Conservation (phyloP, 352 stramenopile species). For the Globisporangium echinulatum region DNA sequence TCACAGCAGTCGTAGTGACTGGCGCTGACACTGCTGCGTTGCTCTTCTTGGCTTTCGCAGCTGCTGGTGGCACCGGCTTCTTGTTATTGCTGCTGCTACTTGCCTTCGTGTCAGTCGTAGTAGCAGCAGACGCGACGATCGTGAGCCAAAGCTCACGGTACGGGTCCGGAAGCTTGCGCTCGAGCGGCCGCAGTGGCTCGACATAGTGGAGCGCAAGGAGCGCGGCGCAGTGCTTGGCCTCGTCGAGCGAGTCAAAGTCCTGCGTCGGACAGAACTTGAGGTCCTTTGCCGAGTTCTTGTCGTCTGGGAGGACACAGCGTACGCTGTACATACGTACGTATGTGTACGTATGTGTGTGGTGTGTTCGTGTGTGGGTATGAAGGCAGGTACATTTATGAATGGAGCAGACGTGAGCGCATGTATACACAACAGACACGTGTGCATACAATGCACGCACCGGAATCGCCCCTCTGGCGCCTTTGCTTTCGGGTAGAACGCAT, state of each 20-base stretch:
- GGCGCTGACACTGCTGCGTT: neutral
- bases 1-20: neutral
- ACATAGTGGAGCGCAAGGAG: slow-evolving; percentile 93
- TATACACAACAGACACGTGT: neutral
- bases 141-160: slow-evolving; percentile 92
- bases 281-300: slow-evolving; percentile 92
- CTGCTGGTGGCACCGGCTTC: neutral
- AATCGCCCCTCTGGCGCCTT: slow-evolving; percentile 30
- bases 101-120: neutral
- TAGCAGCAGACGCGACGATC: slow-evolving; percentile 18
- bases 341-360: neutral
- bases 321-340: slow-evolving; percentile 18
- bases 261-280: slow-evolving; percentile 88
- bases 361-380: neutral
- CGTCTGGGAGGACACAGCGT: slow-evolving; percentile 89
- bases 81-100: neutral
- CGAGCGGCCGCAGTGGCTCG: slow-evolving; percentile 89
- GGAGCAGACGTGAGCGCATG: neutral
- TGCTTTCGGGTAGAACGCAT: slow-evolving; percentile 59
- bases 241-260: slow-evolving; percentile 68
- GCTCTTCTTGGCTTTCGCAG: neutral
- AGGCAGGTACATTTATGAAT: too few relatives aligned
- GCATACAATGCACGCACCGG: slow-evolving; percentile 12
- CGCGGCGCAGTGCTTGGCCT: slow-evolving; percentile 90
- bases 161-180: slow-evolving; percentile 95